phyloP scores from a whole-genome alignment of 1,284 basidiomycete species.

The Tetrapyrgos nigripes region DNA sequence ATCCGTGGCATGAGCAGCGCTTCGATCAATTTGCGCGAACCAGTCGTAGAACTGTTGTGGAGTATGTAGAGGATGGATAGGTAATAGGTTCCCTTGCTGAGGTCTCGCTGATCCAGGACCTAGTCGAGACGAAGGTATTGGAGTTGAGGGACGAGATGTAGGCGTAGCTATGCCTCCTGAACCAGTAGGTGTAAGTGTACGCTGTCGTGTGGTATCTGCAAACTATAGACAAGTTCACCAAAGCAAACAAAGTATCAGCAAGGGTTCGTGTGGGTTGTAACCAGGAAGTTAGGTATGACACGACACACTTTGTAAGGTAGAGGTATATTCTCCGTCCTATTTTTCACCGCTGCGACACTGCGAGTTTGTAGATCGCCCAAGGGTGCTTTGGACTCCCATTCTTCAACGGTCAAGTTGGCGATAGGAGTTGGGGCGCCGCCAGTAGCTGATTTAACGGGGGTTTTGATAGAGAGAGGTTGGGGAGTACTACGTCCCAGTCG shows the following conservation, averaged over 20 bases:
- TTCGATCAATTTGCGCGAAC: constrained; percentile 86
- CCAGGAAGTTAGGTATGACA: too few species aligned
- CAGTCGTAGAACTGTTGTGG: constrained; percentile 96
- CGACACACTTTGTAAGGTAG: constrained; percentile 74
- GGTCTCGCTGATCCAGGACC: constrained; percentile 49
- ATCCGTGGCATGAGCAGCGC: constrained; percentile 91
- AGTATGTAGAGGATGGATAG: constrained; percentile 78
- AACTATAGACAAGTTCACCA: constrained; percentile 4
- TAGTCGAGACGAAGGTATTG: constrained; percentile 36
- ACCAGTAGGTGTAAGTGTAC: constrained; percentile 30
- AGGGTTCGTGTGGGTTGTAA: too few species aligned
- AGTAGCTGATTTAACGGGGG: background rate
- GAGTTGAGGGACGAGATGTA: constrained; percentile 35
- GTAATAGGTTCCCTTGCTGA: constrained; percentile 54
- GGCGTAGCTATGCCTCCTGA: constrained; percentile 26
- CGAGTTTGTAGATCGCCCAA: constrained; percentile 72
- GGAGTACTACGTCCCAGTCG: background rate
- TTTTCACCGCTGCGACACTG: constrained; percentile 71
- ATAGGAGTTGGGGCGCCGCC: constrained; percentile 15
- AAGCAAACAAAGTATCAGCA: background rate
- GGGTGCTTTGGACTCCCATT: constrained; percentile 88
- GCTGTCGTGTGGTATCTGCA: constrained; percentile 21
- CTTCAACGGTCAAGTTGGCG: constrained; percentile 66
- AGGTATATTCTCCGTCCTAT: constrained; percentile 63
- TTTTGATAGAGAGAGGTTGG: background rate